These are phyloP conservation scores for Dictyostelium discoideum DNA, from an alignment of 78 protist species.

Conservation along the genomic window DNA sequence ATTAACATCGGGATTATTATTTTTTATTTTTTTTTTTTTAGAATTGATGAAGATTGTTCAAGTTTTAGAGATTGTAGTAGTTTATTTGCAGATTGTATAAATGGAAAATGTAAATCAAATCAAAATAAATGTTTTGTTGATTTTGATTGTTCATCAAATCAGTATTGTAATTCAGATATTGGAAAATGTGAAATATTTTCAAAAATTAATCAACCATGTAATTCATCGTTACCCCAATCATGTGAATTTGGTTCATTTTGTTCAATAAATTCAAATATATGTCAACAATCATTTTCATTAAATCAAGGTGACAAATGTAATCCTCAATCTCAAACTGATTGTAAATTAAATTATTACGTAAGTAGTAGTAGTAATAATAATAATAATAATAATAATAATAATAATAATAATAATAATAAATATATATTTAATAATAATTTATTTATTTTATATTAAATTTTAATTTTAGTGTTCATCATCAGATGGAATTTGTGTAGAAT, in stretches of 20 bases:
- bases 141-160: neutral
- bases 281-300: neutral
- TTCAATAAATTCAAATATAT: neutral
- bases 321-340: neutral
- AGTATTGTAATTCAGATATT: neutral
- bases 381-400: too few relatives aligned
- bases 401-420: too few relatives aligned
- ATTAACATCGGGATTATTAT: neutral
- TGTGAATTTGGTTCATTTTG: constrained; percentile 5
- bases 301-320: neutral
- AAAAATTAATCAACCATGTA: neutral
- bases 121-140: neutral
- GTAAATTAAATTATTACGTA: neutral
- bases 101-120: constrained; percentile 1
- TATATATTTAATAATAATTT: neutral
- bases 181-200: neutral
- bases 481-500: neutral
- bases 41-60: neutral
- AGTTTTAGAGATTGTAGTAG: neutral
- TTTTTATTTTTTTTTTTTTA: neutral
- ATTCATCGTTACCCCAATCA: neutral
- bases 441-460: neutral
- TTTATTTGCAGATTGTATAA: neutral
- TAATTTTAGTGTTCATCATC: neutral
- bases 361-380: neutral